Conservation (phyloP, 179 eudicot genomes). For the Heliamphora pulchella region DNA sequence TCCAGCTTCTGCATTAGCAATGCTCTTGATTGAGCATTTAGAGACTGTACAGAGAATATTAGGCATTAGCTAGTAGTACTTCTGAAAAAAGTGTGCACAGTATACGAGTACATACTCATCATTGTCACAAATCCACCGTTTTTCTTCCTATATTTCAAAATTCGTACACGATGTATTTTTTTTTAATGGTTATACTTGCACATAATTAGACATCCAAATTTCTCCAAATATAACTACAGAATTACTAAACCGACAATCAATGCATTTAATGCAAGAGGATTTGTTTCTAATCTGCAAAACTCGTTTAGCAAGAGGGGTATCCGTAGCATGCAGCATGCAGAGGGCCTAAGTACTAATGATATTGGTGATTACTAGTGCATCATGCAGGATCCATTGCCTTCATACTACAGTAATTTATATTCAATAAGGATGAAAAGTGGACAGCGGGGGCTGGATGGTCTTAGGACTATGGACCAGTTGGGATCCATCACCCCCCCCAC, state of each 20-base stretch:
- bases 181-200: background rate
- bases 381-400: background rate
- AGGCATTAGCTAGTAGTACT: background rate
- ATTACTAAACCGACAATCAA: background rate
- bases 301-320: too few species aligned
- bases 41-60: slow-evolving; percentile 40
- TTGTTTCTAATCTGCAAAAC: background rate
- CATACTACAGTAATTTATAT: too few species aligned
- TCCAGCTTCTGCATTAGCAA: slow-evolving; percentile 87
- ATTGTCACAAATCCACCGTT: background rate
- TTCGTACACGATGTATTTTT: background rate
- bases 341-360: too few species aligned
- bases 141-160: too few species aligned
- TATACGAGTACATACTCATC: background rate
- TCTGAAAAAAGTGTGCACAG: background rate
- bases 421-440: background rate
- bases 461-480: too few species aligned
- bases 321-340: too few species aligned
- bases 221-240: background rate
- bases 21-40: slow-evolving; percentile 93
- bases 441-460: too few species aligned
- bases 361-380: background rate
- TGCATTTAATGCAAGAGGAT: background rate
- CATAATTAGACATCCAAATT: background rate
- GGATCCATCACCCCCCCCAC: too few species aligned